Percentiles rank a stretch among this genome's conserved stretches.
phyloP scores from a whole-genome alignment of 495 filamentous ascomycete genomes.

The Aspergillus sparsus region DNA sequence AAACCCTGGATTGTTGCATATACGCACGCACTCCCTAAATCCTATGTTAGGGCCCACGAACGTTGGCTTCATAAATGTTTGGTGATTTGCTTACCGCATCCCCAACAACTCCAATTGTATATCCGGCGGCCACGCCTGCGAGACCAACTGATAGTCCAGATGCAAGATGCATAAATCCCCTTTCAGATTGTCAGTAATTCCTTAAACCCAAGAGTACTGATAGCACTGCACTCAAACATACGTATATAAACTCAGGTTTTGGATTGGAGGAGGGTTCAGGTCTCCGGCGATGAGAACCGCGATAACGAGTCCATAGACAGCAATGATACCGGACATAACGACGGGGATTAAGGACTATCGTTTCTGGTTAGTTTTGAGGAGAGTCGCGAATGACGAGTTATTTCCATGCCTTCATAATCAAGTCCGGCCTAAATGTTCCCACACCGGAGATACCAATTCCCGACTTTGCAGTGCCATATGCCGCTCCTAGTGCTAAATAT shows the following conservation, averaged over 20 bases:
- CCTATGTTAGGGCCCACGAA: constrained; percentile 27
- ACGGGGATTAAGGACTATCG: constrained; percentile 85
- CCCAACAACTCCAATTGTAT: constrained; percentile 93
- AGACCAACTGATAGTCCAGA: constrained; percentile 91
- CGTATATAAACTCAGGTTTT: constrained; percentile 80
- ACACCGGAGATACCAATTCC: constrained; percentile 96
- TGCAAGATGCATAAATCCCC: constrained; percentile 89
- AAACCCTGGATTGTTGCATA: constrained; percentile 93
- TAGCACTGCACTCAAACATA: constrained; percentile 39
- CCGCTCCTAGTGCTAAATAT: constrained; percentile 76
- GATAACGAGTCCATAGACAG: constrained; percentile 96
- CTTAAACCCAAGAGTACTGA: neutral
- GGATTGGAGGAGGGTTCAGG: constrained; percentile 62
- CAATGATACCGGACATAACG: constrained; percentile 99
- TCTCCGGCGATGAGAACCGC: constrained; percentile 90
- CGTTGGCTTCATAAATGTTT: too few relatives aligned
- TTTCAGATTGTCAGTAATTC: constrained; percentile 33
- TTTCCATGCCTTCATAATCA: constrained; percentile 90
- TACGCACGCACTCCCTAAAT: constrained; percentile 81
- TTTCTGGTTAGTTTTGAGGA: constrained; percentile 23
- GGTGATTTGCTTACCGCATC: constrained; percentile 66
- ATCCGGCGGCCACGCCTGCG: constrained; percentile 92
- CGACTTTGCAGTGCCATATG: constrained; percentile 96
- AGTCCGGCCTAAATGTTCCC: constrained; percentile 85
- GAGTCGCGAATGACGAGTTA: neutral